Evolutionary conservation across 176 grass and related monocot genomes (phyloP).

Genomic region (Saccharum spontaneum): DNA sequence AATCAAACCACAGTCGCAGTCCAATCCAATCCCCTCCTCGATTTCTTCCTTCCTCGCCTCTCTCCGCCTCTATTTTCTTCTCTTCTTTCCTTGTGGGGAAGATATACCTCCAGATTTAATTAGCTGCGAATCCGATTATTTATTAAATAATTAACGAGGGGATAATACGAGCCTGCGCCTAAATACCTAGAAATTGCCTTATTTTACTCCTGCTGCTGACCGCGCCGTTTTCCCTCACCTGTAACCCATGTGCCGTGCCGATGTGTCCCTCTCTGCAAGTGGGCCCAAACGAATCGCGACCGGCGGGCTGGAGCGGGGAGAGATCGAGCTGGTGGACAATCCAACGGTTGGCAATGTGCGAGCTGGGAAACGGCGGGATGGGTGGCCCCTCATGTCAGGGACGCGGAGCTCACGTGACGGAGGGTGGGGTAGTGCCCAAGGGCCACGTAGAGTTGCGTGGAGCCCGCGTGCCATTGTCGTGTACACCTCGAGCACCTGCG

Average conservation of each 20-base stretch:
- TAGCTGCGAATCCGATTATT: neutral
- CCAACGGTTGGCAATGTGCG: neutral
- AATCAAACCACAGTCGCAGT: slow-evolving; percentile 30
- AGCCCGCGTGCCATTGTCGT: slow-evolving; percentile 40
- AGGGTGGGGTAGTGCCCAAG: neutral
- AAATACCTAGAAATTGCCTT: neutral
- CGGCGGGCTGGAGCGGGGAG: neutral
- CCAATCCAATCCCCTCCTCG: slow-evolving; percentile 19
- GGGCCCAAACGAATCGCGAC: neutral
- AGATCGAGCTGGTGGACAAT: neutral
- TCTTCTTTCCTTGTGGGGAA: slow-evolving; percentile 10
- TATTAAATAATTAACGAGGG: neutral
- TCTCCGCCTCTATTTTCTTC: slow-evolving; percentile 13
- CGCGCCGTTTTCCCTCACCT: slow-evolving; percentile 12
- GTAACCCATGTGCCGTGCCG: slow-evolving; percentile 25
- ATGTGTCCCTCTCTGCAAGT: slow-evolving; percentile 1
- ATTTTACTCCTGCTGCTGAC: slow-evolving; percentile 15
- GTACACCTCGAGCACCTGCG: neutral
- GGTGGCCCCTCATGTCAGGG: neutral
- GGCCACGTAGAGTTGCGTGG: neutral
- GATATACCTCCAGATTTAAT: slow-evolving; percentile 11
- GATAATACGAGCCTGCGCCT: neutral
- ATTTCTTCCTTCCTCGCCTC: slow-evolving; percentile 24
- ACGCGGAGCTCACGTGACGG: neutral
- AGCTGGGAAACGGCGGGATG: neutral